Percentiles rank a stretch among this genome's conserved stretches.
Evolutionary conservation across 768 basidiomycete genomes (phyloP).

Genomic region (Stropharia rugosoannulata): DNA sequence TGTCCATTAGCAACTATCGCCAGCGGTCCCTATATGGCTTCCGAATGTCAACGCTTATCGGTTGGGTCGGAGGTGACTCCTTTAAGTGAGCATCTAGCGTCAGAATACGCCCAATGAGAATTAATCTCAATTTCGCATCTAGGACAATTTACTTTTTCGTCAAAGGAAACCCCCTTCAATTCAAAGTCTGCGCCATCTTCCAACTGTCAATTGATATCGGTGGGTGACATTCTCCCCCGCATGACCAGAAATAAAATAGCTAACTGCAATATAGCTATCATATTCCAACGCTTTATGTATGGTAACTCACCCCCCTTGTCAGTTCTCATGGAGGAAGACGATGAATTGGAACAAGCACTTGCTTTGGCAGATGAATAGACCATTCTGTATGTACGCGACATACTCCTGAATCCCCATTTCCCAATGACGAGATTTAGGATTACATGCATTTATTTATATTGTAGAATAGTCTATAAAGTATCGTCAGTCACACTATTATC

Average conservation of each 20-base stretch:
- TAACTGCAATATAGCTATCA: conserved; percentile 46
- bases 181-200: conserved; percentile 81
- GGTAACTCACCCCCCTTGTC: conserved; percentile 65
- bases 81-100: conserved; percentile 62
- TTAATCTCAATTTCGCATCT: conserved; percentile 4
- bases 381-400: not conserved
- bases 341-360: conserved; percentile 75
- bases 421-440: not conserved
- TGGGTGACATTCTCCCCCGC: conserved; percentile 31
- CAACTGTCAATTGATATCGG: conserved; percentile 79
- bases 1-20: conserved; percentile 67
- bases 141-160: conserved; percentile 83
- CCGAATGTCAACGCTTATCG: conserved; percentile 76
- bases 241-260: not conserved
- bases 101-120: not conserved
- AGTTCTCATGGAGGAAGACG: conserved; percentile 52
- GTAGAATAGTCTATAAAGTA: conserved; percentile 2
- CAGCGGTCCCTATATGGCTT: conserved; percentile 84
- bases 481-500: not conserved
- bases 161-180: conserved; percentile 71
- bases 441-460: not conserved
- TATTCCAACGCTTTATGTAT: conserved; percentile 72
- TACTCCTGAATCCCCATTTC: not conserved
- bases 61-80: conserved; percentile 81
- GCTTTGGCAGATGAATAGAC: conserved; percentile 54